Percentiles rank a stretch among this genome's conserved stretches.
Evolutionary conservation across 2,329 filamentous ascomycete genomes (phyloP).

Genomic region (Teratosphaeria destructans): DNA sequence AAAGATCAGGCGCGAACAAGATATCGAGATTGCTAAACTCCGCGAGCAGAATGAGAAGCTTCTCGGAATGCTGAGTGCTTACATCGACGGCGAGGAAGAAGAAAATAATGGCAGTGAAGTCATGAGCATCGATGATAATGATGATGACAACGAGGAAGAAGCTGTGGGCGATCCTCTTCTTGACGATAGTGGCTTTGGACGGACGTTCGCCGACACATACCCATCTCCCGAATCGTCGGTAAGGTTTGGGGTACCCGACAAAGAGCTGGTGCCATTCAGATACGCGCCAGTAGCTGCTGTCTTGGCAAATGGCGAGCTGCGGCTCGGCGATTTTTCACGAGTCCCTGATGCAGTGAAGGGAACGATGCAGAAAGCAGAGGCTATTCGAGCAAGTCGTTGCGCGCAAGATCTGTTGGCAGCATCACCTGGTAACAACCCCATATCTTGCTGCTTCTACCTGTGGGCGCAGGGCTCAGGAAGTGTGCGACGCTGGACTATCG

Average conservation of each 20-base stretch:
- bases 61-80: background rate
- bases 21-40: background rate
- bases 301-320: background rate
- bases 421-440: background rate
- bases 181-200: background rate
- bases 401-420: background rate
- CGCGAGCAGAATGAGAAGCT: background rate
- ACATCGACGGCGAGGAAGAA: constrained; percentile 1
- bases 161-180: background rate
- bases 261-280: background rate
- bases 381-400: background rate
- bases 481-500: constrained; percentile 5
- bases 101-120: background rate
- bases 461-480: background rate
- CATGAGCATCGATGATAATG: background rate
- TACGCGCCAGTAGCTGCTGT: background rate
- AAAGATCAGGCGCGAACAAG: constrained; percentile 1
- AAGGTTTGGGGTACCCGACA: background rate
- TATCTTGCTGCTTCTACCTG: background rate
- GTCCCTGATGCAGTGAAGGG: background rate
- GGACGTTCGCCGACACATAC: background rate
- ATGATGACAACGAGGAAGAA: background rate
- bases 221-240: background rate
- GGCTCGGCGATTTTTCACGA: background rate
- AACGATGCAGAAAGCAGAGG: background rate